Evolutionary conservation across 495 filamentous ascomycete genomes (phyloP).

Genomic region (Trichoderma parareesei): DNA sequence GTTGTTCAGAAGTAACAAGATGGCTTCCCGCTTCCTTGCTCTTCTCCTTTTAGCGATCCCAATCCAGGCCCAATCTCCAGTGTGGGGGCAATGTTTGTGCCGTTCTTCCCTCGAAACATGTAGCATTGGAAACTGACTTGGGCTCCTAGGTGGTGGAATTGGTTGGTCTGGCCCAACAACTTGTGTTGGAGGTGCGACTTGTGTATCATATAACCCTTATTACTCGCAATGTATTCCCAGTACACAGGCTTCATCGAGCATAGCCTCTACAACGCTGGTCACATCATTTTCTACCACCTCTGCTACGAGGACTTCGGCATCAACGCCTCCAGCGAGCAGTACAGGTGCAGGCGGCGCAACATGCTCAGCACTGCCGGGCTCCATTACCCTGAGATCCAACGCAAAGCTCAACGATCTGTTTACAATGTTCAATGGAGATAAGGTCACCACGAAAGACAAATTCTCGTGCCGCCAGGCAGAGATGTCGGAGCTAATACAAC

Average conservation of each 20-base stretch:
- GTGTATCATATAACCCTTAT: neutral
- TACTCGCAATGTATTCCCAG: neutral
- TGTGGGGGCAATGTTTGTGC: neutral
- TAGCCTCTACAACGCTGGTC: neutral
- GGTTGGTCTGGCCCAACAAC: neutral
- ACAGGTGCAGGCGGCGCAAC: neutral
- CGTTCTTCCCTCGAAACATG: neutral
- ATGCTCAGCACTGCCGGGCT: neutral
- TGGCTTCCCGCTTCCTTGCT: neutral
- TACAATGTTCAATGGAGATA: constrained; percentile 24
- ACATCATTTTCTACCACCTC: neutral
- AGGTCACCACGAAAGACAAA: constrained; percentile 35
- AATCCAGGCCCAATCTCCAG: neutral
- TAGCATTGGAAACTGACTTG: neutral
- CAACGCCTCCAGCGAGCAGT: neutral
- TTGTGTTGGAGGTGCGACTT: neutral
- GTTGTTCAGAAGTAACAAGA: neutral
- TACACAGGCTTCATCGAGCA: neutral
- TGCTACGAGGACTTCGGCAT: neutral
- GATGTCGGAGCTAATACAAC: constrained; percentile 40
- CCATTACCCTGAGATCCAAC: neutral
- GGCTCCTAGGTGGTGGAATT: neutral
- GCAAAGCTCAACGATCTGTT: neutral
- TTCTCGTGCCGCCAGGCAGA: constrained; percentile 43
- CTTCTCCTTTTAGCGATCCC: neutral